phyloP scores from a whole-genome alignment of 768 basidiomycete species.

The Trametes sanguinea region DNA sequence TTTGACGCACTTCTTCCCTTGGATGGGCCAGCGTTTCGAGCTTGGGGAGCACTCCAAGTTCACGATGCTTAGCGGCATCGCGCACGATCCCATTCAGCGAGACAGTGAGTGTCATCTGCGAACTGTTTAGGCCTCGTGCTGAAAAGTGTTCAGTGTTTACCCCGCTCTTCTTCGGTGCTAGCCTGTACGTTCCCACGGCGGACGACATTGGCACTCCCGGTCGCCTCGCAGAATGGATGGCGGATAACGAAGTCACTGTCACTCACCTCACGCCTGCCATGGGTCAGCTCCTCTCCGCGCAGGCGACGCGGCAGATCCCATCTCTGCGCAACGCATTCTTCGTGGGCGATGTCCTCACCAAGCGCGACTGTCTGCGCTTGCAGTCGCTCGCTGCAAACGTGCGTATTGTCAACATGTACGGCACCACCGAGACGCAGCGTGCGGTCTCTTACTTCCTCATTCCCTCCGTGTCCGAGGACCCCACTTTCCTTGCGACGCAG shows the following conservation, averaged over 20 bases:
- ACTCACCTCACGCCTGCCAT: constrained; percentile 98
- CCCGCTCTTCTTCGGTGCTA: constrained; percentile 94
- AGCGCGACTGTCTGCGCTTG: constrained; percentile 93
- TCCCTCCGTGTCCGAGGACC: constrained; percentile 78
- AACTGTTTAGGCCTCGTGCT: neutral
- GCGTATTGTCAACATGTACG: constrained; percentile 98
- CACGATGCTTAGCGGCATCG: constrained; percentile 98
- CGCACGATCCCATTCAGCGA: constrained; percentile 98
- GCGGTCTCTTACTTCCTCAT: constrained; percentile 97
- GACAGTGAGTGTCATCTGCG: constrained; percentile 73
- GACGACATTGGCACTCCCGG: constrained; percentile 98
- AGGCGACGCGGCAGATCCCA: constrained; percentile 80
- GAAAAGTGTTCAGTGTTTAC: constrained; percentile 76
- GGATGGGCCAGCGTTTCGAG: constrained; percentile 92
- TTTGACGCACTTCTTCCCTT: constrained; percentile 98
- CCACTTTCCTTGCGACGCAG: constrained; percentile 88
- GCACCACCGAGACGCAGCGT: constrained; percentile 98
- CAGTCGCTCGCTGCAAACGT: constrained; percentile 93
- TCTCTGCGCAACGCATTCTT: constrained; percentile 92
- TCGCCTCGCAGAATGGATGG: constrained; percentile 98
- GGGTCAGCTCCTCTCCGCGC: constrained; percentile 96
- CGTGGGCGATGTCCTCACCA: constrained; percentile 98
- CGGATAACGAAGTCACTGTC: constrained; percentile 84
- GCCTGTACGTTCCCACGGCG: constrained; percentile 92
- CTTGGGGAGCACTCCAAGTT: constrained; percentile 77